These are phyloP conservation scores for Seiridium cupressi DNA, from an alignment of 2,329 filamentous ascomycete species.

Conservation along the genomic window DNA sequence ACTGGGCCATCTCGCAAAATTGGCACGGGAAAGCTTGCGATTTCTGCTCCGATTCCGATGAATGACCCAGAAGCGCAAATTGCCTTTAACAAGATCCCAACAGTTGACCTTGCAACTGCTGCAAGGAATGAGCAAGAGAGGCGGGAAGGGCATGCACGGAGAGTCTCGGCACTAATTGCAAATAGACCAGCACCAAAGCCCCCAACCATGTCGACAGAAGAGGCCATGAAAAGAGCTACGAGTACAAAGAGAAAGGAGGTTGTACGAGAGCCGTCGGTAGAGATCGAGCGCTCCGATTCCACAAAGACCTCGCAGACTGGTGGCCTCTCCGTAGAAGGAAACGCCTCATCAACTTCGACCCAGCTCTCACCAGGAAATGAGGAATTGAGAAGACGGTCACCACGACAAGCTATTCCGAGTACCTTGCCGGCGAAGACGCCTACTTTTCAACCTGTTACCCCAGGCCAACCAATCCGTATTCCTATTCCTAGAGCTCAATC, in stretches of 20 bases:
- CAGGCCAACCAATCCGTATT: slow-evolving; percentile 27
- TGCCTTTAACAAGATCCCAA: slow-evolving; percentile 29
- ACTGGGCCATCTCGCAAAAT: slow-evolving; percentile 20
- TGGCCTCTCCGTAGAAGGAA: slow-evolving; percentile 28
- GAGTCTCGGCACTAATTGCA: slow-evolving; percentile 30
- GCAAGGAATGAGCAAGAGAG: slow-evolving; percentile 44
- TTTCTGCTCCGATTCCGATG: slow-evolving; percentile 48
- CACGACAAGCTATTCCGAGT: slow-evolving; percentile 31
- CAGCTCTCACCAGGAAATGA: slow-evolving; percentile 51
- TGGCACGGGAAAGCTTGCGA: slow-evolving; percentile 39
- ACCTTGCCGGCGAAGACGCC: slow-evolving; percentile 13
- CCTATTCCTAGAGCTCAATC: slow-evolving; percentile 30
- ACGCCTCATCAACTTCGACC: slow-evolving; percentile 42
- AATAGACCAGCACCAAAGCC: slow-evolving; percentile 35
- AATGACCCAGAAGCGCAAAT: slow-evolving; percentile 20
- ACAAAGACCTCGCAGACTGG: slow-evolving; percentile 20
- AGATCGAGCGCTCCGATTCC: slow-evolving; percentile 21
- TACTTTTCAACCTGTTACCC: slow-evolving; percentile 22
- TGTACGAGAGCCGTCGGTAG: slow-evolving; percentile 19
- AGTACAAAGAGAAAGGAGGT: slow-evolving; percentile 38
- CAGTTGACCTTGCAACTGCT: slow-evolving; percentile 49
- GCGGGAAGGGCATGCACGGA: slow-evolving; percentile 30
- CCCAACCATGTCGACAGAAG: slow-evolving; percentile 30
- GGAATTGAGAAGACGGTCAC: slow-evolving; percentile 50
- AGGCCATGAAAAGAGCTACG: slow-evolving; percentile 30